Evolutionary conservation across 2,329 filamentous ascomycete species (phyloP), one percentile per base, ranked within the genome.

Genomic region (Eutypa lata): DNA sequence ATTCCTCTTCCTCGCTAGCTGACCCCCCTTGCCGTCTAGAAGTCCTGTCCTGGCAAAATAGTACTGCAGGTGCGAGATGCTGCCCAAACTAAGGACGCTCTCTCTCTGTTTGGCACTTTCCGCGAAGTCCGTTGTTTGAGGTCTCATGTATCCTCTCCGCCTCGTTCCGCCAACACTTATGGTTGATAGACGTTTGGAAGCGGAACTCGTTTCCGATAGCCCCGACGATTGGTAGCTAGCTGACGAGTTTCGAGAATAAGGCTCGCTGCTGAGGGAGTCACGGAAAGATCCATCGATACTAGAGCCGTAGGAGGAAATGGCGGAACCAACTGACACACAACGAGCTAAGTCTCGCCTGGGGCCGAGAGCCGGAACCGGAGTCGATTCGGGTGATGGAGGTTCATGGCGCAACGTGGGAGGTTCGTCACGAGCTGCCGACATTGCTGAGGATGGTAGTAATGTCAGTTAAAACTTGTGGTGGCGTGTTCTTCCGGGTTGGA

Each of bases 21-120:
- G 89, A 50, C 85, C 94, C 35, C 92, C 93, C 69, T 97, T 97
- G 52, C 93, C 91, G 66, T 99, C 94, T 48, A 99, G 75, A 58
- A 99, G 74, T 6, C 94, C 94, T 1, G 94, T 99, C 54, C 94
- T 82, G 35, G 94, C 93, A 75, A 99, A 99, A 73, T 97, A 99
- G 74, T 97, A 96, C 72, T 99, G 94, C 66, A 99, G 77, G 74
- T 99, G 94, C 52, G 92, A 91, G 64, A 99, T 99, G 71, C 92
- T 97, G 51, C 94, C 94, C 57, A 99, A 75, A 66, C 91, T 96
- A 83, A 97, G 88, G 59, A 99, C 94, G 68, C 92, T 97, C 70
- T 99, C 93, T 57, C 94, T 82, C 48, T 91, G 91, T 67, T 86
- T 86, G 46, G 94, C 94, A 52, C 92, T 97, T 54, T 89, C 88